These are phyloP conservation scores for Talaromyces sp. DNA, from an alignment of 2,329 filamentous ascomycete species.

Conservation along the genomic window DNA sequence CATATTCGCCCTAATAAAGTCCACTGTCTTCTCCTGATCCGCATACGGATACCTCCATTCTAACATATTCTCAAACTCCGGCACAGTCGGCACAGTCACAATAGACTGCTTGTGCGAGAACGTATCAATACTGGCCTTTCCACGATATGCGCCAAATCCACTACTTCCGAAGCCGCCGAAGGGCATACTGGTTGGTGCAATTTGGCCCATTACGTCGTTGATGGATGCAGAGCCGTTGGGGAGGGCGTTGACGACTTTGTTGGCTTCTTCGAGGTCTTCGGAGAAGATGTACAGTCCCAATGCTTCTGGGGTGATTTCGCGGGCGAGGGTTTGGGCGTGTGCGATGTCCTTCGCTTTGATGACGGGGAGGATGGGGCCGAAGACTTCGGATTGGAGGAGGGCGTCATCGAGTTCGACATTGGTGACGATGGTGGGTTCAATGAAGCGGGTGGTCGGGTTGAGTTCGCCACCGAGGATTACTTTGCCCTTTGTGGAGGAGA, in stretches of 20 bases:
- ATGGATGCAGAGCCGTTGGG: slow-evolving; percentile 13
- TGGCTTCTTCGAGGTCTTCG: slow-evolving; percentile 10
- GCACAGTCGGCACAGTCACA: slow-evolving; percentile 9
- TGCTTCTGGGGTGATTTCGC: background rate
- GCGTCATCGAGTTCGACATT: background rate
- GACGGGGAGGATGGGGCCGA: slow-evolving; percentile 10
- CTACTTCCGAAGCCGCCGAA: slow-evolving; percentile 7
- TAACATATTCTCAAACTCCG: slow-evolving; percentile 11
- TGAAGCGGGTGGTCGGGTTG: background rate
- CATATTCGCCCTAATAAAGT: slow-evolving; percentile 13
- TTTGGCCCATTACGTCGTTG: slow-evolving; percentile 10
- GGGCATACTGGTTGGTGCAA: background rate
- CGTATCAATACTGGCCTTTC: slow-evolving; percentile 13
- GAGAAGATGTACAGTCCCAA: slow-evolving; percentile 11
- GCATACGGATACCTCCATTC: slow-evolving; percentile 17
- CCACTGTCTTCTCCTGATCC: slow-evolving; percentile 4
- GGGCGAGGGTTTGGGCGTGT: background rate
- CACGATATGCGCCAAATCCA: slow-evolving; percentile 13
- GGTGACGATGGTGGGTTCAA: background rate
- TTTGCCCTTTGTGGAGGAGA: slow-evolving; percentile 10
- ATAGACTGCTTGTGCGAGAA: slow-evolving; percentile 13
- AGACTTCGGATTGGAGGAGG: slow-evolving; percentile 4
- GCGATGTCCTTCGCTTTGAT: slow-evolving; percentile 5
- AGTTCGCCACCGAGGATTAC: background rate
- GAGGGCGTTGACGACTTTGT: slow-evolving; percentile 4